Evolutionary conservation across 768 basidiomycete species (phyloP), one percentile per base, ranked within the genome.

Genomic region (Kwoniella europaea): DNA sequence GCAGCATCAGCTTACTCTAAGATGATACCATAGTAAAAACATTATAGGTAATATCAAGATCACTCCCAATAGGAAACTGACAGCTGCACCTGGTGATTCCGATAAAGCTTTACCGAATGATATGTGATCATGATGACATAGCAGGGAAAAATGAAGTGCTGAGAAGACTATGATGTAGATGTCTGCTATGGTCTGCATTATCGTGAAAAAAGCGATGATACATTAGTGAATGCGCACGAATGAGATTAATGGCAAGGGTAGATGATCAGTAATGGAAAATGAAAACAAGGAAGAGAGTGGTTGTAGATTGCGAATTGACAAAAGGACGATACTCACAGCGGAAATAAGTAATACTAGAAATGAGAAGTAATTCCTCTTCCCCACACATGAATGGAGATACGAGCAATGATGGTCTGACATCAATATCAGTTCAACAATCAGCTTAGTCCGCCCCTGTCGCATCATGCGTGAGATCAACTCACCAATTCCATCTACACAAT

Each of bases 401-500:
- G 85, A 80, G 69, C 85, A 86, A 71, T 85, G 82, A 62, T 84
- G 84, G 54, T 84, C 84, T 74, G 58, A 27, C 16, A 41, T 15
- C 29, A 6, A 15, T 55, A 54, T 54, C 15, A 65, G 54, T 57
- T 18, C 24, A 24, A 24, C 24, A 24, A 24, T 24, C 24, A 24
- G 24, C 24, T 24, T 24, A 24, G 24, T 24, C 24, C 24, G 24
- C 24, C 24, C 24, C 24, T 24, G 24, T 24, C 24, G 24, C 2
- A 24, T 24, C 24, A 24, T 24, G 24, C 24, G 24, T 24, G 24
- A 24, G 24, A 1, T 24, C 24, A 24, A 24, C 24, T 24, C 92
- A 82, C 96, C 94, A 74, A 95, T 98, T 10, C 91, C 90, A 74
- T 98, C 95, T 16, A 98, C 93, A 79, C 96, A 99, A 80, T 98